A percentile compares a stretch with the other conserved stretches of the same genome.
Conservation (phyloP, 2,329 filamentous ascomycete genomes). For the Exophiala spinifera region DNA sequence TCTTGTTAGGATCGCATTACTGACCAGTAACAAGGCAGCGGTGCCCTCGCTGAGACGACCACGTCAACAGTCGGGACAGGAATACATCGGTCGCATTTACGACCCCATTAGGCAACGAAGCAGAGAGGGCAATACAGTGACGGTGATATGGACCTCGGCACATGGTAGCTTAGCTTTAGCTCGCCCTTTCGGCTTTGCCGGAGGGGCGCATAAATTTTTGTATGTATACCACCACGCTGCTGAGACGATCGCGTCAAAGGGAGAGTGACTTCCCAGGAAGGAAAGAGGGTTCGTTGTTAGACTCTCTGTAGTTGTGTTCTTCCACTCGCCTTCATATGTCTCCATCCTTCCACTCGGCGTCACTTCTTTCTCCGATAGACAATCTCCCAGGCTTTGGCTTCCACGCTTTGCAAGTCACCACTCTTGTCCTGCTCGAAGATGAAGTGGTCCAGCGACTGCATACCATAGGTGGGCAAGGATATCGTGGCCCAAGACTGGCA, state of each 20-base stretch:
- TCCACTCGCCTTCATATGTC: no score
- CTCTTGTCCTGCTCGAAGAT: not conserved
- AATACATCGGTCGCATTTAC: slow-evolving; percentile 27
- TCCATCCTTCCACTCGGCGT: no score
- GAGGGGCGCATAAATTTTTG: no score
- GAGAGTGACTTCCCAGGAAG: no score
- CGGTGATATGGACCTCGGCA: slow-evolving; percentile 25
- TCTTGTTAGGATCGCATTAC: slow-evolving; percentile 25
- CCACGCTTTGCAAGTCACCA: not conserved
- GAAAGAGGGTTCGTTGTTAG: no score
- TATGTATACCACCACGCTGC: no score
- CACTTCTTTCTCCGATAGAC: no score
- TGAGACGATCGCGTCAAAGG: no score
- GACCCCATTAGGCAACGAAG: slow-evolving; percentile 26
- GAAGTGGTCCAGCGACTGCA: slow-evolving; percentile 7
- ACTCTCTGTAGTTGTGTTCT: no score
- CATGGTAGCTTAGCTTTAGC: no score
- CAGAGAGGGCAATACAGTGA: slow-evolving; percentile 27
- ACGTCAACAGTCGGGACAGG: slow-evolving; percentile 28
- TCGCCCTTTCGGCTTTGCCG: no score
- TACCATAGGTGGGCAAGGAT: not conserved
- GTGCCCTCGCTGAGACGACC: slow-evolving; percentile 26
- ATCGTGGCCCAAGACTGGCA: slow-evolving; percentile 5
- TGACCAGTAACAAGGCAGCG: slow-evolving; percentile 31
- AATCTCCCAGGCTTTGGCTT: slow-evolving; percentile 5